phyloP scores from a whole-genome alignment of 1,284 basidiomycete species.

The Cutaneotrichosporon daszewskae region DNA sequence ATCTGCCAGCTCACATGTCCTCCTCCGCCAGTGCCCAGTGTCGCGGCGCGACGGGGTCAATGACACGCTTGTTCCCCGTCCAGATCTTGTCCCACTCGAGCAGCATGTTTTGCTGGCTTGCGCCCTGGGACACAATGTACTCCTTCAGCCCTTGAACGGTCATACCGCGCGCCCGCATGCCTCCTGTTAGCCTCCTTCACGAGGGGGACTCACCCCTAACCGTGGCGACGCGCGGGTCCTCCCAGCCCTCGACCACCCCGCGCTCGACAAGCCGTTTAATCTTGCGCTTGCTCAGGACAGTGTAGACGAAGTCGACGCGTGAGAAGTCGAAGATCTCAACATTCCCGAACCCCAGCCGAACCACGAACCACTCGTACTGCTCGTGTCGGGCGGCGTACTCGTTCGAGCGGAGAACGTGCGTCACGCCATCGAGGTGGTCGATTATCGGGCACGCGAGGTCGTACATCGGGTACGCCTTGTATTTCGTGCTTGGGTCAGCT shows the following conservation, averaged over 20 bases:
- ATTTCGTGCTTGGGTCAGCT: background rate
- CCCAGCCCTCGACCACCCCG: background rate
- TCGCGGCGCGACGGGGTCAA: background rate
- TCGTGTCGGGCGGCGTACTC: background rate
- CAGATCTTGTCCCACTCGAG: background rate
- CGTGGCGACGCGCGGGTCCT: constrained; percentile 1
- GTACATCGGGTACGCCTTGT: background rate
- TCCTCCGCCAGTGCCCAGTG: constrained; percentile 3
- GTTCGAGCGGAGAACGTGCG: background rate
- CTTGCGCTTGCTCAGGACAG: background rate
- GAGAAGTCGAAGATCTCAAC: background rate
- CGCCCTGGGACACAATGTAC: background rate
- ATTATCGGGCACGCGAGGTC: constrained; percentile 1
- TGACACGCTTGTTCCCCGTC: background rate
- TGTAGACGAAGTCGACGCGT: background rate
- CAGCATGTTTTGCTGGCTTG: background rate
- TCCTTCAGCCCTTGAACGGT: background rate
- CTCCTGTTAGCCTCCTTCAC: background rate
- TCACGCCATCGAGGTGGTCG: constrained; percentile 1
- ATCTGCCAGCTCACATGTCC: background rate
- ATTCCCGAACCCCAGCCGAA: background rate
- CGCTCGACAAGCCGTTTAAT: background rate
- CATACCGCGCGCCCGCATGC: constrained; percentile 2
- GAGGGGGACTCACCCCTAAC: background rate
- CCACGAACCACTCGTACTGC: background rate